phyloP scores from a whole-genome alignment of 805 yeast species.

The Lipomyces chichibuensis region DNA sequence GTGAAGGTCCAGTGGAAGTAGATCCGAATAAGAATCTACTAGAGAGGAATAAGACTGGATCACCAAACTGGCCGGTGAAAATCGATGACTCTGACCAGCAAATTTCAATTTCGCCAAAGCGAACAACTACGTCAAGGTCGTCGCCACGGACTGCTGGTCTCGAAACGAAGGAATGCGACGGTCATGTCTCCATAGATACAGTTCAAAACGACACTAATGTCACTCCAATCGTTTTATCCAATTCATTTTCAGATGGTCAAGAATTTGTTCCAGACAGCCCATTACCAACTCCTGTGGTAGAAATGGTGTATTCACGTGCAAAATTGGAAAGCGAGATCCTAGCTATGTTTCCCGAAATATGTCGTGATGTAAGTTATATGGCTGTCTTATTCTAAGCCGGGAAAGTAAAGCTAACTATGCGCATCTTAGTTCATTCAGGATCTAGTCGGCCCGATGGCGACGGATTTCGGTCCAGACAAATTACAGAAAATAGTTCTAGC shows the following conservation, averaged over 20 bases:
- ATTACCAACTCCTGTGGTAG: not conserved
- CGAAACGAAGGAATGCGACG: not conserved
- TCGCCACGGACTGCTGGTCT: not conserved
- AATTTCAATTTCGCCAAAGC: not conserved
- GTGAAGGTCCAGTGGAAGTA: not conserved
- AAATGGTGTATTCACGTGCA: not conserved
- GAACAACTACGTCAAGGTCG: not conserved
- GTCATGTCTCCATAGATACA: not conserved
- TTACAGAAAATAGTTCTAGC: not conserved
- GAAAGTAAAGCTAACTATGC: not conserved
- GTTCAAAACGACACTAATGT: not conserved
- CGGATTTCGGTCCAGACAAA: not conserved
- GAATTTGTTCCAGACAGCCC: not conserved
- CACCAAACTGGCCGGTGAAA: not conserved
- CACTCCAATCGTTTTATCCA: not conserved
- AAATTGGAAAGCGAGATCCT: not conserved
- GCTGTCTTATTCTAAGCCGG: not conserved
- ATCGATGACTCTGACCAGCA: not conserved
- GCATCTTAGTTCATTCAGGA: not conserved
- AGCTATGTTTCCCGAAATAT: not conserved
- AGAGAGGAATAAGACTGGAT: not conserved
- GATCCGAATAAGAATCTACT: not conserved
- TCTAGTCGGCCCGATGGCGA: not conserved
- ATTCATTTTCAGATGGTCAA: not conserved
- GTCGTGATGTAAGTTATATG: not conserved